Evolutionary conservation across 1,284 basidiomycete genomes (phyloP).

Genomic region (Tylopilus sp.): DNA sequence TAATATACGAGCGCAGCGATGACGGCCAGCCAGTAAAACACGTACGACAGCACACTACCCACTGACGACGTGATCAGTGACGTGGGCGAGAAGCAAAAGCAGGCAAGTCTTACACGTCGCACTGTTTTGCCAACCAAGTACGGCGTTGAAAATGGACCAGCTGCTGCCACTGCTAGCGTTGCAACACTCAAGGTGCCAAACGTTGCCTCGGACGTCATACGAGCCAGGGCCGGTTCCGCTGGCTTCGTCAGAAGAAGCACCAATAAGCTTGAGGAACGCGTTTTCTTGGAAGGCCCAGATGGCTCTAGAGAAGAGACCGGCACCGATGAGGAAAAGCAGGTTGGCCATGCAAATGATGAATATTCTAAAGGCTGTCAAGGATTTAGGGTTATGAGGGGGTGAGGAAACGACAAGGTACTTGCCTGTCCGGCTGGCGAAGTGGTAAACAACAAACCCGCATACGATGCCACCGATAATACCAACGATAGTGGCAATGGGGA

Average conservation of each 20-base stretch:
- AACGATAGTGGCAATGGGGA: conserved; percentile 84
- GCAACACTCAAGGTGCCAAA: conserved; percentile 88
- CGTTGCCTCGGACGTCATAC: conserved; percentile 73
- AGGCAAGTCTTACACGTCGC: conserved; percentile 45
- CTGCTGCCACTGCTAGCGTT: conserved; percentile 63
- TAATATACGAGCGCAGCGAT: conserved; percentile 60
- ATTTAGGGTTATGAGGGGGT: neutral
- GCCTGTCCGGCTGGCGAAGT: conserved; percentile 72
- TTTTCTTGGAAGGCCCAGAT: conserved; percentile 70
- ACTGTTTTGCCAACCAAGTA: conserved; percentile 76
- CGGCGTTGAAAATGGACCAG: conserved; percentile 72
- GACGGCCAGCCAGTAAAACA: conserved; percentile 78
- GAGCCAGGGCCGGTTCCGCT: conserved; percentile 79
- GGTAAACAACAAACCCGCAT: conserved; percentile 69
- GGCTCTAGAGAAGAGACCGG: conserved; percentile 79
- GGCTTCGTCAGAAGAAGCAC: conserved; percentile 72
- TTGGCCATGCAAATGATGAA: conserved; percentile 90
- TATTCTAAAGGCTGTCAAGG: conserved; percentile 56
- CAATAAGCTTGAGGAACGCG: conserved; percentile 66
- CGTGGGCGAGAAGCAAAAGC: neutral
- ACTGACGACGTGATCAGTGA: conserved; percentile 33
- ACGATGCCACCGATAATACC: conserved; percentile 74
- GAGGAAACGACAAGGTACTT: conserved; percentile 26
- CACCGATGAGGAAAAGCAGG: conserved; percentile 86
- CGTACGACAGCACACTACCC: conserved; percentile 69